Evolutionary conservation across 352 stramenopile species (phyloP), one percentile per base, ranked within the genome.

Genomic region (Globisporangium sylvaticum): DNA sequence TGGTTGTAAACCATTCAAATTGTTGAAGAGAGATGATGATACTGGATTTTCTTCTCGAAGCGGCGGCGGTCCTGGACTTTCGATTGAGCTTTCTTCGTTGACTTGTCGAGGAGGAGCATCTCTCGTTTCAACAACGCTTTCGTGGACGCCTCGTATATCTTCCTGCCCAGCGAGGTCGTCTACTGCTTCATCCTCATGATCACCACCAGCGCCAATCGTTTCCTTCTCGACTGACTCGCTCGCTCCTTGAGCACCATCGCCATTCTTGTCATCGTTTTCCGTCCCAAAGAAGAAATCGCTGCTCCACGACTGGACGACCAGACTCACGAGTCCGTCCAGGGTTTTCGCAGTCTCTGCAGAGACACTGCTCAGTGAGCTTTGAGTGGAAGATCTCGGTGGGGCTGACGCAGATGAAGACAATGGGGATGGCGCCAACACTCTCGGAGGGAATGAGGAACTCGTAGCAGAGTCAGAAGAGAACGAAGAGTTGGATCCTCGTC

Each of bases 261-360:
- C 27, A 24, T 34, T 9, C 14, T 59, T 24, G 2, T 29, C 44
- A 25, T 12, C 24, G 14, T 25, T 34, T 3, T 58, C 64, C 1
- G 14, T 18, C 12, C 27, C 54, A 62, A 61, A 34, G 46, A 70
- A 37, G 18, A 62, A 62, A 32, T 66, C 65, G 25, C 32, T 55
- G 25, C 65, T 62, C 65, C 65, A 70, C 15, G 65, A 70, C 27
- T 66, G 65, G 1, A 70, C 65, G 3, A 70, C 65, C 10, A 70
- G 58, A 32, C 65, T 70, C 58, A 70, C 65, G 58, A 70, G 65
- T 15, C 65, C 52, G 54, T 70, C 58, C 22, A 70, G 34, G 25
- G 65, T 62, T 22, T 66, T 62, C 1, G 65, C 58, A 15, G 65
- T 70, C 39, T 70, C 65, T 42, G 37, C 48, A 9, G 58, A 56